Conservation (phyloP, 176 grass and related monocot genomes). For the Ananas comosus region DNA sequence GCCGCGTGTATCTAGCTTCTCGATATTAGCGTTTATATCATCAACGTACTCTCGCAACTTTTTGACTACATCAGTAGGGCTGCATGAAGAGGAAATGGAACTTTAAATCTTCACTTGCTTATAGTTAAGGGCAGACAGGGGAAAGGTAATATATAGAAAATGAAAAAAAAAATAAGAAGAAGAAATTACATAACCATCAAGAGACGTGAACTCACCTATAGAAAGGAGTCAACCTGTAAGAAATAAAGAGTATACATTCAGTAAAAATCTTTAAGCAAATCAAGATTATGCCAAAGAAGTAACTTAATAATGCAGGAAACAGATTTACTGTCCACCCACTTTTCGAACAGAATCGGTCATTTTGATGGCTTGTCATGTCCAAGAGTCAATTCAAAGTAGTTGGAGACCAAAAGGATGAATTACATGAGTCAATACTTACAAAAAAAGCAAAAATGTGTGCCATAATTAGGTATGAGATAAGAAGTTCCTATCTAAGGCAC, state of each 20-base stretch:
- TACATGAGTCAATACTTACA: not conserved
- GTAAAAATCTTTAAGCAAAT: not conserved
- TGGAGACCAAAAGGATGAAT: not conserved
- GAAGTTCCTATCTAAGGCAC: no score
- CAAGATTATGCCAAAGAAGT: not conserved
- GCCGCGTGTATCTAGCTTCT: conserved; percentile 59
- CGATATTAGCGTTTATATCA: conserved; percentile 65
- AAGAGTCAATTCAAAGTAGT: not conserved
- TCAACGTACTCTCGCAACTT: conserved; percentile 68
- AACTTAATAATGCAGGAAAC: not conserved
- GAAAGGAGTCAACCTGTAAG: conserved; percentile 95
- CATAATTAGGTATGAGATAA: no score
- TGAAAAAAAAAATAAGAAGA: conserved; percentile 9
- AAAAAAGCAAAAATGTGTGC: no score
- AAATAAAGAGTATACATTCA: conserved; percentile 1
- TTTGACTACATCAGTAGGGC: conserved; percentile 49
- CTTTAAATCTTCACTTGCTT: not conserved
- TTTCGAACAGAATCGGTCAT: not conserved
- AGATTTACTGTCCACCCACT: no score
- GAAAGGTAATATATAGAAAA: no score
- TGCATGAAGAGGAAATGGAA: conserved; percentile 29
- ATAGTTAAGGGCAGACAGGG: not conserved
- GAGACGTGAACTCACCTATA: conserved; percentile 44
- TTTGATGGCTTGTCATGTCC: not conserved
- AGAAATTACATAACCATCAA: not conserved